Evolutionary conservation across 352 stramenopile genomes (phyloP).

Genomic region (Thalassiosira hispida): DNA sequence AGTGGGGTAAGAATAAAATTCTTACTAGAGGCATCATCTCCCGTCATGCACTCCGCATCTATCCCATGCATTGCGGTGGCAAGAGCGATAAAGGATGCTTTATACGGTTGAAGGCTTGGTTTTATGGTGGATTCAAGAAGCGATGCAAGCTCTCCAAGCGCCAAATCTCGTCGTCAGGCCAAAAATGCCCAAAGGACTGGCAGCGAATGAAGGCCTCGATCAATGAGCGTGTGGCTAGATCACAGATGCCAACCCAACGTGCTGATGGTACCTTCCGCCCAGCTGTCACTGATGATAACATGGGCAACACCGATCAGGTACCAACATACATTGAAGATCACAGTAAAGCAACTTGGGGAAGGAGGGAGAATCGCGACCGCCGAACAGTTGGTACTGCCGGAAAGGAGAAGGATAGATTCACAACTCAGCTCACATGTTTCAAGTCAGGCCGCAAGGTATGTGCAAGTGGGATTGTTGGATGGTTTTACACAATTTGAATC

Average conservation of each 20-base stretch:
- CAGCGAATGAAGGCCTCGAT: not conserved
- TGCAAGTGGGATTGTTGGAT: not conserved
- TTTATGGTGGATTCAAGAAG: conserved; percentile 13
- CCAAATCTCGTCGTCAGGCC: conserved; percentile 4
- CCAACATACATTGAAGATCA: not conserved
- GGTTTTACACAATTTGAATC: not conserved
- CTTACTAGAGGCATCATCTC: not conserved
- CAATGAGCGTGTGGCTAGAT: not conserved
- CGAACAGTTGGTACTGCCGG: not conserved
- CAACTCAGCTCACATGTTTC: not conserved
- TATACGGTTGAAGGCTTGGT: conserved; percentile 7
- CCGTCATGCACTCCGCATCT: not conserved
- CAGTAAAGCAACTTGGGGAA: not conserved
- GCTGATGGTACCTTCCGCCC: not conserved
- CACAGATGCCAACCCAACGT: not conserved
- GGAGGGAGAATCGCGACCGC: not conserved
- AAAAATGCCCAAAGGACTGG: conserved; percentile 12
- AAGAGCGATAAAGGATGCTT: not conserved
- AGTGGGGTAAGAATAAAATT: not conserved
- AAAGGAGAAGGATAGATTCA: conserved; percentile 10
- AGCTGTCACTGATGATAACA: not conserved
- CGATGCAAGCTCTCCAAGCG: not conserved
- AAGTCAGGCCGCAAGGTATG: not conserved
- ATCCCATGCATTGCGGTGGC: not conserved
- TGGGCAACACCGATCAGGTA: conserved; percentile 9